Evolutionary conservation across 2,329 filamentous ascomycete genomes (phyloP), one percentile per base, ranked within the genome.

Genomic region (Colletotrichum scovillei): DNA sequence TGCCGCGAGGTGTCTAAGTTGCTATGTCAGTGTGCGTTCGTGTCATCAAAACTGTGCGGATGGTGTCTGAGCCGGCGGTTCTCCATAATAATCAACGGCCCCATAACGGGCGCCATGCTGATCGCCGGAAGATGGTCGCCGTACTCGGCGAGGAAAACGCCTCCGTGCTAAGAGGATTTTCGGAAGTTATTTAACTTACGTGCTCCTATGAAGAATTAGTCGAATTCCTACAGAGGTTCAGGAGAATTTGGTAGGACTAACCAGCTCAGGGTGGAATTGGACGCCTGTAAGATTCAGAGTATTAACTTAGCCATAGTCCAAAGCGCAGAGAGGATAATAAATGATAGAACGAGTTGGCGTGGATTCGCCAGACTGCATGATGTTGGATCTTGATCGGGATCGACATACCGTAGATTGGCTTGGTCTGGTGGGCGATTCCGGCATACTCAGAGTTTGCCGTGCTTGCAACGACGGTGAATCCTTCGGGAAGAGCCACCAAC

Each of bases 191-290:
- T 49, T 9, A 35, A 69, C 57, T 32, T n/a, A 63, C 59, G 24
- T 73, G 70, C 14, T 53, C 32, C 42, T 42, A 2, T 2, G 3
- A 3, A 42, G 1, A 16, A 14, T 42, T 42, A 42, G 38, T 42
- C 38, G 6, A 6, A 19, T 42, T 6, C 2, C 14, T 19, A 42
- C 12, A 19, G 5, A 42, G 14, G 5, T 16, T 5, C 38, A 38
- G 35, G 38, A 16, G 14, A 42, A 42, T 16, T 5, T 0, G 7
- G 5, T 42, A 0, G 38, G 38, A 3, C 38, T 6, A 3, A 42
- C 38, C 1, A 98, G 89, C 81, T 98, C 95, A 1, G 95, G 95
- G 82, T 98, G 95, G 82, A 98, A 96, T 80, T 98, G 95, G 59
- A 98, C 90, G 67, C 93, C 84, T 82, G 63, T 1, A 32, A 6